A percentile compares a stretch with the other conserved stretches of the same genome.
Conservation (phyloP, 345 rosid species). For the Hirschfeldia incana region DNA sequence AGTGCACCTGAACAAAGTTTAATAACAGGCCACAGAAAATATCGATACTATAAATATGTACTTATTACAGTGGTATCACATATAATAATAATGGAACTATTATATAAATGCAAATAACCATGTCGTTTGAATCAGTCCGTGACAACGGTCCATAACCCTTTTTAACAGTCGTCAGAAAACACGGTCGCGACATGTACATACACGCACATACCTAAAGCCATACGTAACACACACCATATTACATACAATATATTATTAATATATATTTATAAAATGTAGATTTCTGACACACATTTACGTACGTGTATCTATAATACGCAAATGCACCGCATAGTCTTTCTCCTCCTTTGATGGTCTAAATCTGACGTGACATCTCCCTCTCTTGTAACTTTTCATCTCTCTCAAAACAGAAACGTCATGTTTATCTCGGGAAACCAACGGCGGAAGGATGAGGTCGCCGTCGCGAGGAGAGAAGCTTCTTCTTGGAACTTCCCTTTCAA, state of each 20-base stretch:
- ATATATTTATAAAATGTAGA: background rate
- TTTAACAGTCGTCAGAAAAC: conserved; percentile 39
- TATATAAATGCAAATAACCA: conserved; percentile 17
- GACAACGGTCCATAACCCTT: conserved; percentile 41
- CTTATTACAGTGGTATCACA: conserved; percentile 1
- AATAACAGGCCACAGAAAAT: conserved; percentile 13
- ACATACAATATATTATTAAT: conserved; percentile 5
- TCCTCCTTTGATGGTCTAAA: conserved; percentile 25
- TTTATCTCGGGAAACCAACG: conserved; percentile 33
- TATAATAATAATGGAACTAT: background rate
- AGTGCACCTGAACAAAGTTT: conserved; percentile 24
- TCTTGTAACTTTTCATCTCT: conserved; percentile 18
- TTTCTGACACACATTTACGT: conserved; percentile 22
- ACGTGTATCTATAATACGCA: conserved; percentile 16
- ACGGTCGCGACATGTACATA: conserved; percentile 41
- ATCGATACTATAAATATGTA: conserved; percentile 17
- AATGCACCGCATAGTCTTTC: conserved; percentile 32
- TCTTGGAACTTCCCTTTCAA: conserved; percentile 46
- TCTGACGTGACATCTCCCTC: conserved; percentile 38
- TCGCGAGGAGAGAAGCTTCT: conserved; percentile 33
- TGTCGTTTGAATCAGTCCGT: conserved; percentile 32
- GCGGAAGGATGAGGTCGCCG: conserved; percentile 35
- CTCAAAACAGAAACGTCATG: conserved; percentile 11
- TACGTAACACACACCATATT: conserved; percentile 33
- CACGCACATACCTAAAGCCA: conserved; percentile 42